Base-by-base conservation (phyloP, 192 early-diverging fungal species). In the Jimgerdemannia flammicorona region DNA sequence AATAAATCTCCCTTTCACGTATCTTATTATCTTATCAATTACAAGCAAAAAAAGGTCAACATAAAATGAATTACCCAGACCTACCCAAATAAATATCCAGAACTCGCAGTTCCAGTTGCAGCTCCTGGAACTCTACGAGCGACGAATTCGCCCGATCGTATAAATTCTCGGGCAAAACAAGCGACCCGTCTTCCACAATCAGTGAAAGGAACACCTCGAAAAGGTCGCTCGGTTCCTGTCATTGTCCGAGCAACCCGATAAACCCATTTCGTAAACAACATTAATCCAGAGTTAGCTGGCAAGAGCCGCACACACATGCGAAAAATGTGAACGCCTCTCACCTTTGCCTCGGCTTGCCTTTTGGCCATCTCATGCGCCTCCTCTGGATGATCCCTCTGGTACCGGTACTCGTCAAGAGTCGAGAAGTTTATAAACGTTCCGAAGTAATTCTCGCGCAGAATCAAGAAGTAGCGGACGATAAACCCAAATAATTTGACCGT, bases 361-460 rank as follows among this genome's bases (percentile, higher is more conserved):
- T 71, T 75, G 65, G 83, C 70, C 49, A 76, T 74, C 65, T 80
- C 74, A 8, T 68, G 69, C 54, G 76, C 75, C 40, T 79, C 72
- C 4, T 40, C 44, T 40, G 78, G 82, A 18, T 87, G 80, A 3
- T 71, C 64, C 14, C 78, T 66, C n/a, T 81, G 81, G 14, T 73
- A 59, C 18, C 88, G 83, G 75, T 91, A 93, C 71, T 93, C 91
- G 3, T 92, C 90, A 67, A 90, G 75, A 0, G 86, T 90, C 3
- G 86, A 78, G 79, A 91, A 90, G 69, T 90, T 84, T 7, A 84
- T 69, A 70, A 81, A 86, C 4, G 84, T 78, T 20, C 92, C 93
- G 59, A 90, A 80, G 75, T 94, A 95, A 66, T 95, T 95, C 44
- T 90, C 88, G 66, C 87, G 88, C 11, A 95, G 69, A 39, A 89